These are phyloP conservation scores for Protostelium mycophagum DNA, from an alignment of 78 protist genomes.

Conservation along the genomic window DNA sequence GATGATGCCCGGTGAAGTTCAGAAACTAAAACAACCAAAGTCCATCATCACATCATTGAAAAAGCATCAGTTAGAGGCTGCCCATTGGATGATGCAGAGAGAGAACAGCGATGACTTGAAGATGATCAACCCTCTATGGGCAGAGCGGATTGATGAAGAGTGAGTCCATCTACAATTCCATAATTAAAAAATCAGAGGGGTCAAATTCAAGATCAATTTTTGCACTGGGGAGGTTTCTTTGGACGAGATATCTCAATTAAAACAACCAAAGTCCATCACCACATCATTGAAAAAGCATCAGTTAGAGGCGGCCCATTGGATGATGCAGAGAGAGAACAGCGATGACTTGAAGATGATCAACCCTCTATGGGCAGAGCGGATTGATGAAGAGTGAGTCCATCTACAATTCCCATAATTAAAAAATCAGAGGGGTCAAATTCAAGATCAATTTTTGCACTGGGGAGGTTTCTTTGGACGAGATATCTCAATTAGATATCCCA, in stretches of 20 bases:
- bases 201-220: neutral
- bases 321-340: neutral
- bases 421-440: neutral
- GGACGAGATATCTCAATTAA: neutral
- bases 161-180: neutral
- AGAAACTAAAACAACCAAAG: neutral
- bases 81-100: neutral
- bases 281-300: neutral
- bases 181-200: neutral
- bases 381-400: neutral
- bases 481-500: neutral
- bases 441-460: neutral
- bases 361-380: neutral
- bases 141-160: neutral
- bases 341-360: neutral
- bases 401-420: neutral
- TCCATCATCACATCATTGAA: neutral
- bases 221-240: neutral
- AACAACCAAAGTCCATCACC: neutral
- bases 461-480: neutral
- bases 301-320: neutral
- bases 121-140: neutral
- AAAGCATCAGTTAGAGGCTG: neutral
- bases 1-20: no score
- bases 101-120: neutral